Conservation (phyloP, 2,329 filamentous ascomycete genomes). For the Fusarium sp. region DNA sequence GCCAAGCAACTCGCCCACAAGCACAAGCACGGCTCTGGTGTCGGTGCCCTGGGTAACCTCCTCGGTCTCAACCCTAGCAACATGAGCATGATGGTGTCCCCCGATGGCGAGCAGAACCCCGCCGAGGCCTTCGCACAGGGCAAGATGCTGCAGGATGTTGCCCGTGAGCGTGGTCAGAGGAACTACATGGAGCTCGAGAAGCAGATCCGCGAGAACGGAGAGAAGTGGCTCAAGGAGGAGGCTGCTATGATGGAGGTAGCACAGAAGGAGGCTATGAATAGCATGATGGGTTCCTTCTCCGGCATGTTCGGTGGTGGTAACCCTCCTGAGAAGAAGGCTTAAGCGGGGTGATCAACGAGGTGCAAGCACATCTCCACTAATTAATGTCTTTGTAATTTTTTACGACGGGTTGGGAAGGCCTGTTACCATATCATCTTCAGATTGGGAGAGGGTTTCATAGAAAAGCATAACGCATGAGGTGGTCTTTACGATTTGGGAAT, state of each 20-base stretch:
- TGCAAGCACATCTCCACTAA: constrained; percentile 49
- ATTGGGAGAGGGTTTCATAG: constrained; percentile 36
- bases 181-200: constrained; percentile 91
- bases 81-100: constrained; percentile 70
- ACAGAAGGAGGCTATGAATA: constrained; percentile 91
- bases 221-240: constrained; percentile 96
- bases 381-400: constrained; percentile 49
- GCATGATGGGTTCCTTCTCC: constrained; percentile 83
- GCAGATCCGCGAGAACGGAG: constrained; percentile 92
- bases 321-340: constrained; percentile 45
- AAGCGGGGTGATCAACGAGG: constrained; percentile 20
- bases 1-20: constrained; percentile 79
- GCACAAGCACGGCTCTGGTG: constrained; percentile 66
- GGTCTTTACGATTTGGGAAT: constrained; percentile 14
- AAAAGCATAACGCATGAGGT: constrained; percentile 33
- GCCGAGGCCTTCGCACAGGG: constrained; percentile 86
- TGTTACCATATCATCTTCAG: constrained; percentile 30
- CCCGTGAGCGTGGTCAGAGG: constrained; percentile 89
- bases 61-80: constrained; percentile 81
- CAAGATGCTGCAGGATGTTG: constrained; percentile 97
- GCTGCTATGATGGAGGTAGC: constrained; percentile 87
- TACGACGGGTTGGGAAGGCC: constrained; percentile 12
- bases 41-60: constrained; percentile 76
- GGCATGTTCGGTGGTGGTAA: constrained; percentile 46
- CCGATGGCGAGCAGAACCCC: constrained; percentile 76